A percentile compares a stretch with the other conserved stretches of the same genome.
phyloP scores from a whole-genome alignment of 2,329 filamentous ascomycete species.

The Monosporascus sp. region DNA sequence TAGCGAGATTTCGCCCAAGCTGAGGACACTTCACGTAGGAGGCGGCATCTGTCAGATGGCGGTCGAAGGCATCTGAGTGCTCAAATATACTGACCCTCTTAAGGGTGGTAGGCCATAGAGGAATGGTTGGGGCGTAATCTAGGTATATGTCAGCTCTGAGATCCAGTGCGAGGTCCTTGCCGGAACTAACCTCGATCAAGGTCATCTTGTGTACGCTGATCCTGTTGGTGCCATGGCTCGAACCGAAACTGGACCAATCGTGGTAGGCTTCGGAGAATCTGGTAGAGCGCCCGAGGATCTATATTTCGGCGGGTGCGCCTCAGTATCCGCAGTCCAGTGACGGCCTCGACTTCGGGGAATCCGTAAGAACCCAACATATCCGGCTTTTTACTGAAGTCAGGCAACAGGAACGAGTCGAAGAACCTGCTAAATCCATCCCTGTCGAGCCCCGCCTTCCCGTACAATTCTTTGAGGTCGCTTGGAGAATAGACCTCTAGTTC shows the following conservation, averaged over 20 bases:
- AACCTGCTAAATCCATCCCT: conserved; percentile 18
- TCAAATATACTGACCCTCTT: conserved; percentile 9
- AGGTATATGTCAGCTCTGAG: background rate
- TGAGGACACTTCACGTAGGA: conserved; percentile 4
- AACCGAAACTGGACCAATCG: conserved; percentile 7
- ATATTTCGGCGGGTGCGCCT: conserved; percentile 10
- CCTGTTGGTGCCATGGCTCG: conserved; percentile 10
- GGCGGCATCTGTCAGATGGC: background rate
- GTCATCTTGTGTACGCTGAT: conserved; percentile 6
- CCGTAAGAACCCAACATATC: conserved; percentile 8
- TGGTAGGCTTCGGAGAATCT: conserved; percentile 6
- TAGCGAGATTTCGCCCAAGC: conserved; percentile 8
- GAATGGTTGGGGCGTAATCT: conserved; percentile 8
- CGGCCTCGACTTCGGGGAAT: conserved; percentile 6
- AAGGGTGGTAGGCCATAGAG: conserved; percentile 6
- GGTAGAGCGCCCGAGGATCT: conserved; percentile 5
- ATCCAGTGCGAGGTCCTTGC: background rate
- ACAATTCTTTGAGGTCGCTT: conserved; percentile 14
- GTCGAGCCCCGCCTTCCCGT: conserved; percentile 15
- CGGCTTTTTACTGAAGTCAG: conserved; percentile 5
- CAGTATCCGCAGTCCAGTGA: conserved; percentile 6
- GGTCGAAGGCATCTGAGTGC: conserved; percentile 8
- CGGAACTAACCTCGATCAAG: conserved; percentile 8
- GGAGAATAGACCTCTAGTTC: conserved; percentile 19
- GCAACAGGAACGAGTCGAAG: conserved; percentile 18